Evolutionary conservation across 2,329 filamentous ascomycete genomes (phyloP).

Genomic region (Zopfia rhizophila): DNA sequence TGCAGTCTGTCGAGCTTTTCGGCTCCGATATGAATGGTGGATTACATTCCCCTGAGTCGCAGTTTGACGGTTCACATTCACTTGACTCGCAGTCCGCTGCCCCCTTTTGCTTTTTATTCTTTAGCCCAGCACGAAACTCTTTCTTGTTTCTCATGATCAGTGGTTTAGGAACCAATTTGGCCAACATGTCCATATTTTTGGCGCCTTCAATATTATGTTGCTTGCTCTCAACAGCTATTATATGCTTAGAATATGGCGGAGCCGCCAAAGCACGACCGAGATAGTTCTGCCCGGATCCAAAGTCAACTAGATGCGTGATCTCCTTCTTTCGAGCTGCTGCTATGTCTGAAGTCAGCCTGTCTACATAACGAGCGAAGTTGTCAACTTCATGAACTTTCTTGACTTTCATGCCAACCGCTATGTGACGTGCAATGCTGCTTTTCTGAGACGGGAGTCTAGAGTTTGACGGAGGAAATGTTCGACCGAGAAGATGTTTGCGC

Average conservation of each 20-base stretch:
- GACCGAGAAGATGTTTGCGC: conserved; percentile 72
- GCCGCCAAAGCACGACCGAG: conserved; percentile 88
- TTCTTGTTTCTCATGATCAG: conserved; percentile 86
- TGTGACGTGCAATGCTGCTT: conserved; percentile 72
- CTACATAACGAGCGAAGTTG: conserved; percentile 87
- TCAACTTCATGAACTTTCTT: conserved; percentile 96
- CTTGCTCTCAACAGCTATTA: conserved; percentile 90
- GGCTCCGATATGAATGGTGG: neutral
- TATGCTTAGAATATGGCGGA: conserved; percentile 83
- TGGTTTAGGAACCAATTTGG: conserved; percentile 78
- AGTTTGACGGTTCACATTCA: neutral
- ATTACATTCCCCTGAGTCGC: neutral
- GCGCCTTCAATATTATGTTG: conserved; percentile 88
- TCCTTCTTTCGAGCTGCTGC: conserved; percentile 38
- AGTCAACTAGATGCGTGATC: conserved; percentile 91
- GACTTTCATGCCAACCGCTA: conserved; percentile 90
- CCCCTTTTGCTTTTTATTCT: conserved; percentile 53
- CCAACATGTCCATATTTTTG: conserved; percentile 83
- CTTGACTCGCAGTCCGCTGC: conserved; percentile 1
- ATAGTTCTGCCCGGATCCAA: conserved; percentile 97
- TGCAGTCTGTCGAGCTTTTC: no score
- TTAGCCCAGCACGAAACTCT: conserved; percentile 67
- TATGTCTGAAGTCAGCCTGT: conserved; percentile 70
- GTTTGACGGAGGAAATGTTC: conserved; percentile 63
- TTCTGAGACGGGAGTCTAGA: conserved; percentile 50